Percentiles rank a stretch among this genome's conserved stretches.
phyloP scores from a whole-genome alignment of 139 green algal species.

The Chlamydomonas sphaeroides region DNA sequence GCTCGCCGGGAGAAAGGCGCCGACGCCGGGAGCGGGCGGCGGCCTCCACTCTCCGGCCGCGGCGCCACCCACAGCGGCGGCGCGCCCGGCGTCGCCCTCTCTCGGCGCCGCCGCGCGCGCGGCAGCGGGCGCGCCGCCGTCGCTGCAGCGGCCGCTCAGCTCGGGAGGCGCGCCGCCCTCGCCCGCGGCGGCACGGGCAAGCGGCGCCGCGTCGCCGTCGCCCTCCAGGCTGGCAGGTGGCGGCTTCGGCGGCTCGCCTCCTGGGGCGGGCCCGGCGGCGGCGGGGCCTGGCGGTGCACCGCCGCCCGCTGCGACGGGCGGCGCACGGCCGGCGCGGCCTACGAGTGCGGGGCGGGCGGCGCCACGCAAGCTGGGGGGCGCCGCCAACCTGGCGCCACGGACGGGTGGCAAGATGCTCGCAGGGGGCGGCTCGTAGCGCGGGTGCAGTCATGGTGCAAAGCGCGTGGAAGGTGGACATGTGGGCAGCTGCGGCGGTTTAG shows the following conservation, averaged over 20 bases:
- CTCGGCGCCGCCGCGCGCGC: too few species aligned
- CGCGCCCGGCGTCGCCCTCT: not conserved
- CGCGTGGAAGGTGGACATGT: too few species aligned
- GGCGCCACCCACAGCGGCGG: too few species aligned
- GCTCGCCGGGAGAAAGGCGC: not conserved
- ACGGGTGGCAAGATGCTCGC: constrained; percentile 27
- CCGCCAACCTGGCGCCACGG: not conserved
- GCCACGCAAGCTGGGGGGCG: not conserved
- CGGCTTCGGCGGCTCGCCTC: too few species aligned
- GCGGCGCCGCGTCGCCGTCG: not conserved
- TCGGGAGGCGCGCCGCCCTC: not conserved
- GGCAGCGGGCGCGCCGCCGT: too few species aligned
- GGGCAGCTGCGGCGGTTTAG: too few species aligned
- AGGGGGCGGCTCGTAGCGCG: not conserved
- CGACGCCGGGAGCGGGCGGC: not conserved
- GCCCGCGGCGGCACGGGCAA: not conserved
- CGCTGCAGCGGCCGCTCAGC: too few species aligned
- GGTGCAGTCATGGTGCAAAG: too few species aligned
- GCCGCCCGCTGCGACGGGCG: too few species aligned
- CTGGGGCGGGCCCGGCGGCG: too few species aligned
- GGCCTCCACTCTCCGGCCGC: too few species aligned
- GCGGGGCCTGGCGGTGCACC: too few species aligned
- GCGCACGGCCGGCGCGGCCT: not conserved
- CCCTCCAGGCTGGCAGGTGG: not conserved
- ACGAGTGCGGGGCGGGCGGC: not conserved